These are phyloP conservation scores for Tricholoma sp. DNA, from an alignment of 768 basidiomycete genomes.

Conservation along the genomic window DNA sequence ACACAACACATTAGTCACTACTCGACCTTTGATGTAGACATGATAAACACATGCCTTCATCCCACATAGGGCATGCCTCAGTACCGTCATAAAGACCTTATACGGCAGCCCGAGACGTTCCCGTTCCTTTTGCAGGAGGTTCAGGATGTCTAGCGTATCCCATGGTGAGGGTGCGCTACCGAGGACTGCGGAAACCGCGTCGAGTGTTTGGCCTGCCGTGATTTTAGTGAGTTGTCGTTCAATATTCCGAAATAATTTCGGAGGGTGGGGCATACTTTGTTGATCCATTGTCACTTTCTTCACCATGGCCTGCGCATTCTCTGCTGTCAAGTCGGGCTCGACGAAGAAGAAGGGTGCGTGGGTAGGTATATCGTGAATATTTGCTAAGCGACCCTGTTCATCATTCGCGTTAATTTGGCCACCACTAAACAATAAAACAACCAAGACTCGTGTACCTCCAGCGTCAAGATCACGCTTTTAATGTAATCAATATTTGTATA, in stretches of 20 bases:
- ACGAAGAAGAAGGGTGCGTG: constrained; percentile 77
- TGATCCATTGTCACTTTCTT: constrained; percentile 33
- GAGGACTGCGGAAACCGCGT: constrained; percentile 25
- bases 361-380: constrained; percentile 63
- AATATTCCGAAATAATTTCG: neutral
- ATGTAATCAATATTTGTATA: constrained; percentile 55
- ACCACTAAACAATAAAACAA: neutral
- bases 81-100: constrained; percentile 61
- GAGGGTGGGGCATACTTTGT: constrained; percentile 34
- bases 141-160: constrained; percentile 30
- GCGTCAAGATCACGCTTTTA: constrained; percentile 51
- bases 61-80: constrained; percentile 78
- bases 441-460: constrained; percentile 41
- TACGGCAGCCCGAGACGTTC: constrained; percentile 32
- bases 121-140: constrained; percentile 41
- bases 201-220: constrained; percentile 27
- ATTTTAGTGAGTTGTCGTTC: constrained; percentile 1
- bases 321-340: constrained; percentile 52
- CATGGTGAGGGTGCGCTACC: constrained; percentile 30
- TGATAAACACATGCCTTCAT: constrained; percentile 56
- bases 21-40: neutral
- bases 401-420: neutral
- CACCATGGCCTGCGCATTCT: constrained; percentile 53
- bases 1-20: neutral
- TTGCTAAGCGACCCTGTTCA: constrained; percentile 60